Evolutionary conservation across 2,329 filamentous ascomycete species (phyloP), one percentile per base, ranked within the genome.

Genomic region (Alternaria infectoria): DNA sequence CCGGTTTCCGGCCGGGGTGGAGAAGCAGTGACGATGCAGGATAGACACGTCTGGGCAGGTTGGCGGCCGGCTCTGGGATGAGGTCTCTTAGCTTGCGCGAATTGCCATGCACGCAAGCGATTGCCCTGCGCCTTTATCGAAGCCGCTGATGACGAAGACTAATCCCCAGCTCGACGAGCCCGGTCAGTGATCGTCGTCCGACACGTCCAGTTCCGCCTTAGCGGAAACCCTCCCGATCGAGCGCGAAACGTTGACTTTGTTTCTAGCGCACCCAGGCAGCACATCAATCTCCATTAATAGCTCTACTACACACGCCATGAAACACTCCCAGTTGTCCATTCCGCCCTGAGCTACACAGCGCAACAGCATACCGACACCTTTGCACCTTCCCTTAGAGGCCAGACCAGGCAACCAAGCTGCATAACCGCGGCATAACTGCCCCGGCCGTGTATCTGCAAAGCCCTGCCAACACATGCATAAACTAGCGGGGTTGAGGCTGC

Each of bases 391-490:
- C 30, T 58, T 32, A 7, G 25, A 51, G 46, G 56, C 56, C 46
- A 51, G n/a, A 23, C 25, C 40, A n/a, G 36, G 36, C 36, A 21
- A 57, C 21, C 45, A 28, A 26, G 30, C 49, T 52, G 25, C 36
- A 40, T 40, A 57, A 15, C 59, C 54, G 59, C 59, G 59, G 59
- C 28, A 51, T 25, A 46, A 45, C 32, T 45, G 28, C 54, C 54
- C 54, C 59, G 23, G 46, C 44, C 54, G 19, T 36, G 30, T 17
- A 36, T 43, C 44, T 61, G 51, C 58, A 44, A 28, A 36, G 46
- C 59, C 59, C 36, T 57, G 59, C 59, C 59, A 59, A 54, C 55
- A 62, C 59, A 62, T 62, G 59, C 54, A 62, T 62, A 52, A 62
- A 58, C 59, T 62, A 62, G 59, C 59, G 59, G 59, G 59, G 59